These are phyloP conservation scores for Colletotrichum theobromicola DNA, from an alignment of 2,329 filamentous ascomycete species.

Conservation along the genomic window DNA sequence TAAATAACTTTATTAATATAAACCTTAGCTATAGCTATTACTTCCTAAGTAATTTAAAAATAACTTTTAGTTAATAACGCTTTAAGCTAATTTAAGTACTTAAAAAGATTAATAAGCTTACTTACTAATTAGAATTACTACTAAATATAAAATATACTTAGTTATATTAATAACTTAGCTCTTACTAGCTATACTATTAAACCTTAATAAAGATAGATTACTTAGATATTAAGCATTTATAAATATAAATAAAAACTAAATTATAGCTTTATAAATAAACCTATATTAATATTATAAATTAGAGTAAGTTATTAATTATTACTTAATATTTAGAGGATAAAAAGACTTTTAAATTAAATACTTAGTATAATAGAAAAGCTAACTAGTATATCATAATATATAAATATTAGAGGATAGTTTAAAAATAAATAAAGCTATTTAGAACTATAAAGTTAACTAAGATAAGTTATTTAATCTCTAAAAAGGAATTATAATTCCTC, in stretches of 20 bases:
- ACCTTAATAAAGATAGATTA: no score
- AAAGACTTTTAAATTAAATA: neutral
- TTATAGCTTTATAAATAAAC: neutral
- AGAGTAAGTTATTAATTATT: neutral
- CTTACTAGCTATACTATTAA: fast-evolving
- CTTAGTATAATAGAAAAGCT: neutral
- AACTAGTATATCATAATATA: neutral
- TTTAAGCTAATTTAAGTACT: fast-evolving
- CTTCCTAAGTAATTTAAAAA: no score
- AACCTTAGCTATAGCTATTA: no score
- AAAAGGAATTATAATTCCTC: no score
- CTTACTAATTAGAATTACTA: neutral
- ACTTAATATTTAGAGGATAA: neutral
- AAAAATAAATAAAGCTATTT: neutral
- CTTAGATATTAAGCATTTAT: neutral
- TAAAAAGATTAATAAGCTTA: no score
- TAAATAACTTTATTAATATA: neutral
- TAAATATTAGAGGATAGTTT: neutral
- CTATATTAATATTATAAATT: neutral
- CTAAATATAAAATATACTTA: neutral
- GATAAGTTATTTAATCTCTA: neutral
- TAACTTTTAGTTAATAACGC: no score
- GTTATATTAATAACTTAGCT: neutral
- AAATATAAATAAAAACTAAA: neutral
- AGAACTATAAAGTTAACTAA: neutral